phyloP scores from a whole-genome alignment of 31 red algal genomes.

The Odonthalia washingtoniensis region DNA sequence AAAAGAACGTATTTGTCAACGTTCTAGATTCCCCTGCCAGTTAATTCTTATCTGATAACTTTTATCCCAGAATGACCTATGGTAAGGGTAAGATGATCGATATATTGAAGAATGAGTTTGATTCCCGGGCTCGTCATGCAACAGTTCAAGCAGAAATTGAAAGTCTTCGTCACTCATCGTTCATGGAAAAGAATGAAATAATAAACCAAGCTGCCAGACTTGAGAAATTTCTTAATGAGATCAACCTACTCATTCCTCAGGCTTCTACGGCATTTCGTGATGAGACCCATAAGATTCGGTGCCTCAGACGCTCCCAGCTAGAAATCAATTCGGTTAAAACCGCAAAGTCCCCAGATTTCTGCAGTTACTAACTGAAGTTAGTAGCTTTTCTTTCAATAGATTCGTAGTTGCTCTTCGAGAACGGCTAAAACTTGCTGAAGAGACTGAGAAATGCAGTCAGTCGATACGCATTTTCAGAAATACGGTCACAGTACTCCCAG shows the following conservation, averaged over 20 bases:
- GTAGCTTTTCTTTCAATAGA: too few relatives aligned
- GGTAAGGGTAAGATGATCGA: background rate
- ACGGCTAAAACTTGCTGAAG: too few relatives aligned
- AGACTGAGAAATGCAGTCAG: too few relatives aligned
- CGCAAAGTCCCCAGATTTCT: too few relatives aligned
- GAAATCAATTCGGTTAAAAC: too few relatives aligned
- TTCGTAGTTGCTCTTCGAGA: too few relatives aligned
- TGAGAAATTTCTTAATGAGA: background rate
- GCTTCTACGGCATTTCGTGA: background rate
- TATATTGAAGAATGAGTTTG: background rate
- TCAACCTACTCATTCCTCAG: constrained; percentile 2
- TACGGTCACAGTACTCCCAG: too few relatives aligned
- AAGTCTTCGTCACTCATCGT: background rate
- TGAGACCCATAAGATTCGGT: constrained; percentile 1
- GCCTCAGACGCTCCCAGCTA: too few relatives aligned
- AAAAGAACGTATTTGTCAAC: background rate
- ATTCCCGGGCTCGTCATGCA: background rate
- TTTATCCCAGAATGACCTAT: background rate
- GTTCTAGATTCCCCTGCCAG: background rate
- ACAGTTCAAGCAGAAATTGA: background rate
- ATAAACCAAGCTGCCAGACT: background rate
- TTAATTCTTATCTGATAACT: background rate
- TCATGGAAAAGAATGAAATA: background rate
- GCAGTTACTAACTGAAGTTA: too few relatives aligned
- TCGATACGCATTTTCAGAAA: too few relatives aligned